Conservation (phyloP, 495 filamentous ascomycete genomes). For the Talaromyces nanjingensis region DNA sequence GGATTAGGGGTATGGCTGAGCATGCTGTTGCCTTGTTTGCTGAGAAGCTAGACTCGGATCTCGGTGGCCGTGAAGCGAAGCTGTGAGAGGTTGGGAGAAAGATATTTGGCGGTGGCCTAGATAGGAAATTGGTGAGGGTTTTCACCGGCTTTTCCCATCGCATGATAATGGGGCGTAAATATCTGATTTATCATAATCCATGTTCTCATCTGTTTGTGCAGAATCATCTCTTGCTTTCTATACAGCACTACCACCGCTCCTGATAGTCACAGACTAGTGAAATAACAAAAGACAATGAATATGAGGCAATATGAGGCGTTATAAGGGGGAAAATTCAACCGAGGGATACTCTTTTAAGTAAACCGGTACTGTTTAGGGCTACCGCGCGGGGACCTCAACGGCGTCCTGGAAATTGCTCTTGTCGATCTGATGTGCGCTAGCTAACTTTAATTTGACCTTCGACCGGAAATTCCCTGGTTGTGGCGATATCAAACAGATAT, state of each 20-base stretch:
- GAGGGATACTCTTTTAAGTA: background rate
- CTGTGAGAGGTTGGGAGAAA: background rate
- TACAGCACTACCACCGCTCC: background rate
- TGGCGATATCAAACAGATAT: background rate
- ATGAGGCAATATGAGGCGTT: background rate
- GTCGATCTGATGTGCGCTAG: background rate
- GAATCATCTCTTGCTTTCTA: background rate
- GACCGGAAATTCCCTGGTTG: background rate
- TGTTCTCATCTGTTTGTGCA: background rate
- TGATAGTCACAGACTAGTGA: background rate
- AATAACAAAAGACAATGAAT: background rate
- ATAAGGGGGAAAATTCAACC: too few relatives aligned
- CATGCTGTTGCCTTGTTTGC: constrained; percentile 6
- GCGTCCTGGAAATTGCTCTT: background rate
- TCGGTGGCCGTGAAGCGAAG: background rate
- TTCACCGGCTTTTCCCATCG: background rate
- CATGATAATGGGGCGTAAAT: background rate
- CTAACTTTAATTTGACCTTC: background rate
- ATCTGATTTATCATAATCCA: background rate
- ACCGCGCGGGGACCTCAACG: background rate
- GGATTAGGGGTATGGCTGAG: constrained; percentile 9
- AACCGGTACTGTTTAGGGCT: background rate
- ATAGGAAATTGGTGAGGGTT: background rate
- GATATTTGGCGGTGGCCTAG: background rate
- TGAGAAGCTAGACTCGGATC: background rate